Evolutionary conservation across 495 filamentous ascomycete genomes (phyloP), one percentile per base, ranked within the genome.

Genomic region (Monascus purpureus): DNA sequence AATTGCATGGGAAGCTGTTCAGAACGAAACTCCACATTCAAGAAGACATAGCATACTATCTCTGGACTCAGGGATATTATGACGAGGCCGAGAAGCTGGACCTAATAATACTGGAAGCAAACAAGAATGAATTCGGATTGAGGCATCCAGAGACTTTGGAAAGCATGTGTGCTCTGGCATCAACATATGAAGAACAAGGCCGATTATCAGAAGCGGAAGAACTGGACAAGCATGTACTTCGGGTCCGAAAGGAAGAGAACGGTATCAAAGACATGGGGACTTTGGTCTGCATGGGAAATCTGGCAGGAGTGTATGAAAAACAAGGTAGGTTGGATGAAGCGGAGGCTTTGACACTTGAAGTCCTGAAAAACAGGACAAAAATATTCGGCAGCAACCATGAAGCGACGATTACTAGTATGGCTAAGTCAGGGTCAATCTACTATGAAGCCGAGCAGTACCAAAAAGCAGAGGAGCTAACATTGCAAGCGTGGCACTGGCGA

Each of bases 301-400:
- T 45, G 23, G 42, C 36, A 17, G 0, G 1, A 1, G 13, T 25
- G 17, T 37, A 43, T 3, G 0, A 16, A 0, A 8, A 22, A 6
- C 35, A 34, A 17, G 40, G 36, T 9, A 14, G 28, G 17, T 35
- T 12, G 15, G 17, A 37, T 13, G 38, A 27, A 25, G 36, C 35
- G 0, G 39, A 46, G 25, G 7, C 8, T 1, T 11, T 50, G 8
- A 9, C 17, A 1, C 1, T 23, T 13, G 17, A 38, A 16, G 33
- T 29, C 4, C 19, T 53, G 19, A 47, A 56, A 29, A 33, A 15
- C 1, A 37, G 35, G 5, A 49, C 47, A 32, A 39, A 22, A 24
- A 31, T 45, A 7, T 34, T 61, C 1, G 62, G 63, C 9, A 29
- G 19, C 5, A 42, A 58, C 4, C 51, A 68, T 44, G 46, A 44